Percentiles rank a stretch among this genome's conserved stretches.
These are phyloP conservation scores for Blastobotrys capitulatus DNA, from an alignment of 1,139 yeast genomes.

Conservation along the genomic window DNA sequence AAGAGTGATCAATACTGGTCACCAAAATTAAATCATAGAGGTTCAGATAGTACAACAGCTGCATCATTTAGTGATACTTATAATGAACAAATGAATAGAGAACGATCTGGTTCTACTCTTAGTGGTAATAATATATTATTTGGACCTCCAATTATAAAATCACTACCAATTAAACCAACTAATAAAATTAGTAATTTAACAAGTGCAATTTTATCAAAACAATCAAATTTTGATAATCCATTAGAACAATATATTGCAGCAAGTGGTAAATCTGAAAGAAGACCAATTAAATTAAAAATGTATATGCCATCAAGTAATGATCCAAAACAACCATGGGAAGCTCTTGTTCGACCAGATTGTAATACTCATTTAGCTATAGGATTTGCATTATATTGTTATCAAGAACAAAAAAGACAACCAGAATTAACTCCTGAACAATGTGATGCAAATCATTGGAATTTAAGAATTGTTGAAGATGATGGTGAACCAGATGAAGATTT, in stretches of 20 bases:
- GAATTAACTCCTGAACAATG: constrained; percentile 28
- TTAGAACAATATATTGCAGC: constrained; percentile 39
- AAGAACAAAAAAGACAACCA: constrained; percentile 30
- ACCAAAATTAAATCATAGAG: constrained; percentile 8
- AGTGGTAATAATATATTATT: neutral
- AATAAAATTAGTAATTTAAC: constrained; percentile 23
- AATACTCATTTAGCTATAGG: constrained; percentile 41
- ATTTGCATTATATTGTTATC: constrained; percentile 35
- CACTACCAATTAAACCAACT: constrained; percentile 6
- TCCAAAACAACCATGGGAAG: constrained; percentile 33
- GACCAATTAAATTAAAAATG: constrained; percentile 34
- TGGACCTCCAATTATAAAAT: neutral
- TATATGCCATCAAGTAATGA: constrained; percentile 35
- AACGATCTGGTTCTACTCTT: constrained; percentile 7
- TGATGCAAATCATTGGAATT: constrained; percentile 39
- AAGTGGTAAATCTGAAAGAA: constrained; percentile 35
- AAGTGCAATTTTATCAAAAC: constrained; percentile 28
- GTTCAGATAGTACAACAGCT: constrained; percentile 4
- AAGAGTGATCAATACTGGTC: constrained; percentile 8
- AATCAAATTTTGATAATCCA: constrained; percentile 34
- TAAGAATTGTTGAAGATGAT: constrained; percentile 42
- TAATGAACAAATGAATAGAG: neutral
- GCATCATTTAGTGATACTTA: neutral
- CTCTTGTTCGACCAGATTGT: constrained; percentile 36
- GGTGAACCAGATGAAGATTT: constrained; percentile 45